phyloP scores from a whole-genome alignment of 768 basidiomycete genomes.

The Naganishia onofrii region DNA sequence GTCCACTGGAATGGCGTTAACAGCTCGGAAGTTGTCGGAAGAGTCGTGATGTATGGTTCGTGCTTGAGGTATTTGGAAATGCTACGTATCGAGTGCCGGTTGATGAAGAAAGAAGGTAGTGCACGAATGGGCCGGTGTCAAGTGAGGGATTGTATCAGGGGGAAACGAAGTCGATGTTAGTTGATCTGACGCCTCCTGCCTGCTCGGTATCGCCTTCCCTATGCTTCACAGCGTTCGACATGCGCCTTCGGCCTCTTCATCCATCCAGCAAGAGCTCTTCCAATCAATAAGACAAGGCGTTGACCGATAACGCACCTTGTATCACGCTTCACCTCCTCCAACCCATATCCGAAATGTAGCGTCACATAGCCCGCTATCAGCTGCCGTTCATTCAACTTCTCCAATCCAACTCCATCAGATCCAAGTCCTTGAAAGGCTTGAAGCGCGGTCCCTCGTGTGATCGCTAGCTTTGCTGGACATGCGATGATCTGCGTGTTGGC shows the following conservation, averaged over 20 bases:
- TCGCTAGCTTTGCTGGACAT: constrained; percentile 8
- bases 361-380: constrained; percentile 21
- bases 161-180: background rate
- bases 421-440: background rate
- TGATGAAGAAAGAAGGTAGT: background rate
- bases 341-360: constrained; percentile 17
- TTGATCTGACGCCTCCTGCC: background rate
- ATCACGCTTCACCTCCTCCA: constrained; percentile 1
- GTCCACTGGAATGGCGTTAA: constrained; percentile 74
- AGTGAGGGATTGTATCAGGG: too few relatives aligned
- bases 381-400: constrained; percentile 26
- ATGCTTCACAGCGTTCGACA: background rate
- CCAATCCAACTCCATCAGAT: background rate
- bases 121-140: too few relatives aligned
- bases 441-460: constrained; percentile 3
- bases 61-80: constrained; percentile 43
- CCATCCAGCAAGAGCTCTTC: too few relatives aligned
- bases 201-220: background rate
- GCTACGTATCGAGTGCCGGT: too few relatives aligned
- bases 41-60: constrained; percentile 63
- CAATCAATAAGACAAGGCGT: background rate
- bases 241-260: background rate
- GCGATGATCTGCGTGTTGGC: constrained; percentile 15
- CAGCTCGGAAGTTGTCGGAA: constrained; percentile 63
- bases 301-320: background rate